A percentile compares a stretch with the other conserved stretches of the same genome.
These are phyloP conservation scores for Sclerotinia glacialis DNA, from an alignment of 2,329 filamentous ascomycete genomes.

Conservation along the genomic window DNA sequence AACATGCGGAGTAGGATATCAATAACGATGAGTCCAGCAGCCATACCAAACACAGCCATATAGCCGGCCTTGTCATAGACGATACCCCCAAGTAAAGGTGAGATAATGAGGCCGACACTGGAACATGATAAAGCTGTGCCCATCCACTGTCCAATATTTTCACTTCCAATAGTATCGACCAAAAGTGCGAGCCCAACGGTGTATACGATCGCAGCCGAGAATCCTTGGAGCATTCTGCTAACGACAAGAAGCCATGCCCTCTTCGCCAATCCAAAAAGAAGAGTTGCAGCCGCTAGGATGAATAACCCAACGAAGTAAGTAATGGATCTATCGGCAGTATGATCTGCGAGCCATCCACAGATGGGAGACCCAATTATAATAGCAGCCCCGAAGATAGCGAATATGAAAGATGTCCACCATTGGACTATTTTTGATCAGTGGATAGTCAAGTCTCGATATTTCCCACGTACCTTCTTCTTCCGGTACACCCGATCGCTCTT, in stretches of 20 bases:
- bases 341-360: conserved; percentile 48
- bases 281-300: conserved; percentile 44
- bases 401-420: conserved; percentile 23
- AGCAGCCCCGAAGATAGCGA: conserved; percentile 23
- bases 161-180: conserved; percentile 63
- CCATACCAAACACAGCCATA: conserved; percentile 56
- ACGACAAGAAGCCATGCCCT: conserved; percentile 14
- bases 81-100: conserved; percentile 42
- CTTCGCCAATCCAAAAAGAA: conserved; percentile 59
- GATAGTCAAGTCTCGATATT: background rate
- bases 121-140: conserved; percentile 59
- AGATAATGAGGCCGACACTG: conserved; percentile 53
- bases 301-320: conserved; percentile 60
- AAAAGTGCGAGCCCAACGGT: conserved; percentile 67
- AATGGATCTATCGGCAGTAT: conserved; percentile 55
- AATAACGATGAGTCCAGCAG: conserved; percentile 52
- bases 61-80: conserved; percentile 48
- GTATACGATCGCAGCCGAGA: conserved; percentile 68
- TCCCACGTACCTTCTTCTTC: conserved; percentile 37
- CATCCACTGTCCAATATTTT: conserved; percentile 58
- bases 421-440: conserved; percentile 18
- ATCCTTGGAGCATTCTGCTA: conserved; percentile 22
- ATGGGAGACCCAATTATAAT: conserved; percentile 21
- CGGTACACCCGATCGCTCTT: conserved; percentile 51
- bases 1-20: conserved; percentile 53